Conservation (phyloP, 371 early-diverging fungal genomes). For the Syncephalastrum contaminatum region DNA sequence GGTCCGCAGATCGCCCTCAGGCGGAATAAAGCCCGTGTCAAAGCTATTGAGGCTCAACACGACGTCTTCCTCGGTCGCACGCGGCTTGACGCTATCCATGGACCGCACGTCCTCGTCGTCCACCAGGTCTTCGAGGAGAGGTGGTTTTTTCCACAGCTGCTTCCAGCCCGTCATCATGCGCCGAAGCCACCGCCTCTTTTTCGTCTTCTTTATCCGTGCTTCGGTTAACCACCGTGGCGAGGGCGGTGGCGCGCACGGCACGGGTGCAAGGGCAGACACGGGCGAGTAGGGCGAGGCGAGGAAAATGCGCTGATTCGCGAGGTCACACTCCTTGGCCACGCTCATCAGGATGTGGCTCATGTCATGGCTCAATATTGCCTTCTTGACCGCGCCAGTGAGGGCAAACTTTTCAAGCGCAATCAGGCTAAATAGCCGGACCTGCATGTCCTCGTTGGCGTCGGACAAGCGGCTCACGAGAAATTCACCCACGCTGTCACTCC, state of each 20-base stretch:
- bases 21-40: constrained; percentile 34
- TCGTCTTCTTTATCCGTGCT: constrained; percentile 3
- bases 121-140: not conserved
- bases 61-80: constrained; percentile 1
- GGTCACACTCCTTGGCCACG: constrained; percentile 36
- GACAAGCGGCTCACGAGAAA: constrained; percentile 28
- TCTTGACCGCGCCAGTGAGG: constrained; percentile 36
- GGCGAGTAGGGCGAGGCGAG: constrained; percentile 11
- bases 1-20: constrained; percentile 32
- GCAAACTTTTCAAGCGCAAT: constrained; percentile 51
- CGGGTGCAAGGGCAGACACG: constrained; percentile 2
- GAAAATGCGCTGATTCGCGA: constrained; percentile 25
- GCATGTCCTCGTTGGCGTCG: constrained; percentile 28
- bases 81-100: not conserved
- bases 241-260: not conserved
- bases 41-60: constrained; percentile 13
- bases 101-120: not conserved
- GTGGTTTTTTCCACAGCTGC: no score
- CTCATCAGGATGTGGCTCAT: constrained; percentile 22
- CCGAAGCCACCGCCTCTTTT: not conserved
- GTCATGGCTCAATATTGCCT: constrained; percentile 25
- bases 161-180: no score
- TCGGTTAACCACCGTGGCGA: not conserved
- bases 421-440: constrained; percentile 36
- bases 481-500: constrained; percentile 36